phyloP scores from a whole-genome alignment of 129 eudicot species.

The Chrysanthemum seticuspe region DNA sequence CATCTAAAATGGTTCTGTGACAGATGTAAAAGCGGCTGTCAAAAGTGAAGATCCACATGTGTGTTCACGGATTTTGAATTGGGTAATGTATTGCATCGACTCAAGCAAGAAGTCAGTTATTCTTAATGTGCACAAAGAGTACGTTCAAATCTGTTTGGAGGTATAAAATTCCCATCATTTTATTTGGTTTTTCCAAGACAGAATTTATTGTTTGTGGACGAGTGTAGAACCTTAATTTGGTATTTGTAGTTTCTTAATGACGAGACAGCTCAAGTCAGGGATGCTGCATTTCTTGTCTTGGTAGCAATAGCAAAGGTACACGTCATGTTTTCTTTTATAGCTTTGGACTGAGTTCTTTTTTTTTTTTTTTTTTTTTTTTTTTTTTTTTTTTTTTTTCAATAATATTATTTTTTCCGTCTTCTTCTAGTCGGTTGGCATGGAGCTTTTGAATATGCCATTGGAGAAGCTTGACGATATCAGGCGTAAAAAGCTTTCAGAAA shows the following conservation, averaged over 20 bases:
- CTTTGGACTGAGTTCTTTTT: background rate
- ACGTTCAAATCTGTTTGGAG: constrained; percentile 88
- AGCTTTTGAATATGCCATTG: constrained; percentile 90
- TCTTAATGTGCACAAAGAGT: constrained; percentile 81
- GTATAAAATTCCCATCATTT: constrained; percentile 39
- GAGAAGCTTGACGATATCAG: constrained; percentile 98
- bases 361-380: background rate
- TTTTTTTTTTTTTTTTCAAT: background rate
- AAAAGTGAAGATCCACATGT: constrained; percentile 86
- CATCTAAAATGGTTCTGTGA: constrained; percentile 24
- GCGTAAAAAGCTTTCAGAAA: constrained; percentile 85
- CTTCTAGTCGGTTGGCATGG: constrained; percentile 84
- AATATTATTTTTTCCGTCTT: background rate
- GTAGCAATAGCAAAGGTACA: constrained; percentile 88
- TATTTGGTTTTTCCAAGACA: background rate
- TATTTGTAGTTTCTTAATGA: constrained; percentile 75
- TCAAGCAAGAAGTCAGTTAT: constrained; percentile 64
- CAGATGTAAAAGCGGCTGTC: constrained; percentile 79
- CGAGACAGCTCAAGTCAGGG: constrained; percentile 97
- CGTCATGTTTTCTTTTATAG: background rate
- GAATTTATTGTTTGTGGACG: too few relatives aligned
- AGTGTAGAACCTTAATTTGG: background rate
- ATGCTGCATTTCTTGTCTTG: constrained; percentile 92
- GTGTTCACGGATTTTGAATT: constrained; percentile 70
- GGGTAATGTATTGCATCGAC: constrained; percentile 78